Evolutionary conservation across 1,284 basidiomycete species (phyloP).

Genomic region (Vanrija sp.): DNA sequence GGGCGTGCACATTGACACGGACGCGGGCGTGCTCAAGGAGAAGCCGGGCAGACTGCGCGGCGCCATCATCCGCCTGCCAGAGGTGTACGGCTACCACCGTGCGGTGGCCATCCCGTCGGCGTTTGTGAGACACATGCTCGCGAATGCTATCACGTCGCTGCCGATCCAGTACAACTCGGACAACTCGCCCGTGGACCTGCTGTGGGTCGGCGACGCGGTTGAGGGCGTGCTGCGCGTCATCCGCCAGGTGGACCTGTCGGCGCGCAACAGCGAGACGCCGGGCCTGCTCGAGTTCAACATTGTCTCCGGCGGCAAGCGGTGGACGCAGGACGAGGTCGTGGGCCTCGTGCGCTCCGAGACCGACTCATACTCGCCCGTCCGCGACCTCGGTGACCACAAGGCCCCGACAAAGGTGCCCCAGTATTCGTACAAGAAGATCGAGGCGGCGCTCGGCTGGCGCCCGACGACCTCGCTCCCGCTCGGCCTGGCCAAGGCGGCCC

Average conservation of each 20-base stretch:
- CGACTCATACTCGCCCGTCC: constrained; percentile 36
- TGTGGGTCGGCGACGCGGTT: constrained; percentile 42
- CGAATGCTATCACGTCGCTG: constrained; percentile 36
- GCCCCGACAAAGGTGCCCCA: constrained; percentile 7
- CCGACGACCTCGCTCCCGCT: constrained; percentile 21
- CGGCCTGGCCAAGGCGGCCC: constrained; percentile 28
- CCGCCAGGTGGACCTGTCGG: background rate
- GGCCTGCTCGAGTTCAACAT: constrained; percentile 30
- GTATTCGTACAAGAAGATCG: constrained; percentile 16
- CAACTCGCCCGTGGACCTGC: constrained; percentile 29
- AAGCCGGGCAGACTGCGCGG: constrained; percentile 3
- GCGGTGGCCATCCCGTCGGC: constrained; percentile 28
- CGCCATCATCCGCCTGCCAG: constrained; percentile 38
- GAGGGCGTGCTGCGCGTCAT: constrained; percentile 26
- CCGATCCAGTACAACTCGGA: constrained; percentile 43
- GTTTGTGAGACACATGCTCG: constrained; percentile 37
- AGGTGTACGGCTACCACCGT: constrained; percentile 41
- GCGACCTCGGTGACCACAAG: constrained; percentile 30
- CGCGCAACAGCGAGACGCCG: background rate
- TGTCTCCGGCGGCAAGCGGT: constrained; percentile 38
- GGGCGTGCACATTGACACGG: background rate
- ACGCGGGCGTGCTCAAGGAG: background rate
- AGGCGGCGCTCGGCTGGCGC: constrained; percentile 25
- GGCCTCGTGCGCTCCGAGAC: constrained; percentile 33
- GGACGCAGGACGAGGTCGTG: constrained; percentile 32